Evolutionary conservation across 768 basidiomycete species (phyloP).

Genomic region (Russula ochroleuca): DNA sequence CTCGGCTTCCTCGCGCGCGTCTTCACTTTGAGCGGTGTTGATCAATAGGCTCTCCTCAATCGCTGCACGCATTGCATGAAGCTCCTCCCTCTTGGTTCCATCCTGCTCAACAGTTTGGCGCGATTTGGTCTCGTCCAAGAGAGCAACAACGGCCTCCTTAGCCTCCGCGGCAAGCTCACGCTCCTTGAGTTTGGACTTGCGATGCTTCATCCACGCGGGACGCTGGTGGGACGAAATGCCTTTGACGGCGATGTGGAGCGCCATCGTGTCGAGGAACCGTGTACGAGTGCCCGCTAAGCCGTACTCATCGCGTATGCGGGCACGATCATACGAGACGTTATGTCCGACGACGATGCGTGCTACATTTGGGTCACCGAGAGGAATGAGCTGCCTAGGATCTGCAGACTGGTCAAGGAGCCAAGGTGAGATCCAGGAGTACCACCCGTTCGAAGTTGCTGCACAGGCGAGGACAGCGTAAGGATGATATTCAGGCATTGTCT

Average conservation of each 20-base stretch:
- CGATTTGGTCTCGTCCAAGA: slow-evolving; percentile 42
- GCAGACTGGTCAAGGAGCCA: slow-evolving; percentile 72
- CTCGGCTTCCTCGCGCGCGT: slow-evolving; percentile 42
- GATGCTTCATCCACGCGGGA: slow-evolving; percentile 85
- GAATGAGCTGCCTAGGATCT: slow-evolving; percentile 61
- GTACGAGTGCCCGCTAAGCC: slow-evolving; percentile 57
- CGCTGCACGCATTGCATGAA: slow-evolving; percentile 38
- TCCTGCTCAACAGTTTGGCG: slow-evolving; percentile 42
- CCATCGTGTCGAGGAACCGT: slow-evolving; percentile 92
- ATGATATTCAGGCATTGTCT: slow-evolving; percentile 81
- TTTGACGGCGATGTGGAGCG: slow-evolving; percentile 87
- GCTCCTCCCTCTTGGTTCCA: slow-evolving; percentile 35
- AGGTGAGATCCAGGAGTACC: slow-evolving; percentile 97
- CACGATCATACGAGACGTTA: slow-evolving; percentile 92
- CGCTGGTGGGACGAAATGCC: slow-evolving; percentile 95
- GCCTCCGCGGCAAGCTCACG: slow-evolving; percentile 58
- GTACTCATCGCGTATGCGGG: slow-evolving; percentile 81
- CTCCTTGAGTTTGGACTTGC: slow-evolving; percentile 60
- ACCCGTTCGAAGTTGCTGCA: slow-evolving; percentile 74
- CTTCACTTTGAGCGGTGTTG: slow-evolving; percentile 37
- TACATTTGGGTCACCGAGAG: slow-evolving; percentile 52
- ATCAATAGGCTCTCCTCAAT: slow-evolving; percentile 42
- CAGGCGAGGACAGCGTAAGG: slow-evolving; percentile 85
- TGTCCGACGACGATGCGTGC: slow-evolving; percentile 83
- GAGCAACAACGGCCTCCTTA: slow-evolving; percentile 54